These are phyloP conservation scores for Suillus decipiens DNA, from an alignment of 768 basidiomycete species.

Conservation along the genomic window DNA sequence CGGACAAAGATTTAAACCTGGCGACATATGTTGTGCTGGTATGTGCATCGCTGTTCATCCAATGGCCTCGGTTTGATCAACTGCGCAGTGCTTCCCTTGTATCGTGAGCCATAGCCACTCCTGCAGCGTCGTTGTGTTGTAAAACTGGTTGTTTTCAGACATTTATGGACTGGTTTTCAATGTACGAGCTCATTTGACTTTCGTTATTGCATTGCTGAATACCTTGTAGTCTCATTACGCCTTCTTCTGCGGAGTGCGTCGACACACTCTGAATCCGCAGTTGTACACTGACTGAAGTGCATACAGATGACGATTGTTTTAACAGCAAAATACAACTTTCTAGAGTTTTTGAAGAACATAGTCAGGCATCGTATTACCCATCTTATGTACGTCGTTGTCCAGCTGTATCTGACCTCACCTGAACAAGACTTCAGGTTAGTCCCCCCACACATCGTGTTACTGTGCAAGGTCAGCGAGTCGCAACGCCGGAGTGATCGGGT, in stretches of 20 bases:
- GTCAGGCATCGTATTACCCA: constrained; percentile 48
- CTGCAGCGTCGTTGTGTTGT: neutral
- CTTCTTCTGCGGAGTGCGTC: constrained; percentile 55
- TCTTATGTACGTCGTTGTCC: constrained; percentile 29
- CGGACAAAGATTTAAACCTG: constrained; percentile 54
- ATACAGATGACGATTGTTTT: constrained; percentile 54
- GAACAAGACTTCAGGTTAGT: constrained; percentile 34
- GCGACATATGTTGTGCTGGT: constrained; percentile 65
- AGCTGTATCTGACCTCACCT: neutral
- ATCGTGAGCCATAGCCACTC: constrained; percentile 44
- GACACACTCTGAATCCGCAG: neutral
- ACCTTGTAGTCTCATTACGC: constrained; percentile 55
- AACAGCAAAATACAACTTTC: constrained; percentile 45
- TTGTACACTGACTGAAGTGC: constrained; percentile 11
- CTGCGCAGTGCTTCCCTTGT: constrained; percentile 56
- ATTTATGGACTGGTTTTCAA: constrained; percentile 69
- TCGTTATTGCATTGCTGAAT: constrained; percentile 15
- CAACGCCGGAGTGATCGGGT: neutral
- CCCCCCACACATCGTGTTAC: constrained; percentile 48
- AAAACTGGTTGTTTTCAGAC: constrained; percentile 38
- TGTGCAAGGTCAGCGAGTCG: constrained; percentile 45
- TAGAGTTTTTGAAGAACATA: constrained; percentile 47
- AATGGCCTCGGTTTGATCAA: neutral
- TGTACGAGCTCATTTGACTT: constrained; percentile 33
- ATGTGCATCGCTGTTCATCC: constrained; percentile 13